Evolutionary conservation across 768 basidiomycete genomes (phyloP).

Genomic region (Coprinopsis cinerea): DNA sequence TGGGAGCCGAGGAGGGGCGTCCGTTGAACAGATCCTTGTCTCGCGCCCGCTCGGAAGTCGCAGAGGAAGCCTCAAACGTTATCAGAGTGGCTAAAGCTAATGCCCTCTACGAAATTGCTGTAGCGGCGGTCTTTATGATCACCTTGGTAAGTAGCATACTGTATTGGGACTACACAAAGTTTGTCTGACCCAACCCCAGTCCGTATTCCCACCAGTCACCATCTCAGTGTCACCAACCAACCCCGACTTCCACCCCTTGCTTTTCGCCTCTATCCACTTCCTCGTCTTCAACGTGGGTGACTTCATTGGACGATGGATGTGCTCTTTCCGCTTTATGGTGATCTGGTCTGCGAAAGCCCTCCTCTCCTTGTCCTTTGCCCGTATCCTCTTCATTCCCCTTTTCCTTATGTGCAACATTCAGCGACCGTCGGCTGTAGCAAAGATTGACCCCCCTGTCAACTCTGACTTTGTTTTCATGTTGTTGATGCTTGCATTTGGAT

Average conservation of each 20-base stretch:
- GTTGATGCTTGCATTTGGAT: slow-evolving; percentile 67
- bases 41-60: slow-evolving; percentile 12
- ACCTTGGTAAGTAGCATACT: slow-evolving; percentile 57
- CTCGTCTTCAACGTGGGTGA: slow-evolving; percentile 71
- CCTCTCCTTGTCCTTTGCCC: slow-evolving; percentile 54
- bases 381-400: slow-evolving; percentile 79
- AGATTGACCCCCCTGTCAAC: slow-evolving; percentile 49
- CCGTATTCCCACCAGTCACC: slow-evolving; percentile 85
- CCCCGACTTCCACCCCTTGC: slow-evolving; percentile 63
- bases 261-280: slow-evolving; percentile 79
- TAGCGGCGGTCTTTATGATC: slow-evolving; percentile 69
- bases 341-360: slow-evolving; percentile 67
- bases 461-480: slow-evolving; percentile 75
- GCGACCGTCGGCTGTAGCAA: slow-evolving; percentile 28
- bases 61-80: slow-evolving; percentile 36
- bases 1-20: slow-evolving; percentile 26
- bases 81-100: slow-evolving; percentile 60
- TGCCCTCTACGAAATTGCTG: slow-evolving; percentile 60
- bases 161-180: neutral
- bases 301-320: slow-evolving; percentile 61
- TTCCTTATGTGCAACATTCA: slow-evolving; percentile 88
- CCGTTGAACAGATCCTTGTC: slow-evolving; percentile 9
- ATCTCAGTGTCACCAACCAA: slow-evolving; percentile 67
- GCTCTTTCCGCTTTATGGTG: slow-evolving; percentile 56
- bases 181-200: slow-evolving; percentile 34